phyloP scores from a whole-genome alignment of 148 eudicot species.

The Rhododendron griersonianum region DNA sequence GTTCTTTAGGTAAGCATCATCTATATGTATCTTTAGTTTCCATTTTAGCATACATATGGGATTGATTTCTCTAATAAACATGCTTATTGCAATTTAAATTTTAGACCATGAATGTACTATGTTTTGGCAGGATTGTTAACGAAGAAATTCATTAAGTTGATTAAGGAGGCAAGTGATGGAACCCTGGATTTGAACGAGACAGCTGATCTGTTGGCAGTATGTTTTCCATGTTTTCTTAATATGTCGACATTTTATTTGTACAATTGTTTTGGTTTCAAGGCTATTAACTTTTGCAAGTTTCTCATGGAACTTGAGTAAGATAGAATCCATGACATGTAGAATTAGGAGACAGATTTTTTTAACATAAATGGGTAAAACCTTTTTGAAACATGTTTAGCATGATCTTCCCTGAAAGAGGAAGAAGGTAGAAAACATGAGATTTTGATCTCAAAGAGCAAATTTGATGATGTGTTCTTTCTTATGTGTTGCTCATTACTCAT shows the following conservation, averaged over 20 bases:
- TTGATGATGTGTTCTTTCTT: background rate
- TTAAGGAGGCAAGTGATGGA: constrained; percentile 34
- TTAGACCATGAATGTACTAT: constrained; percentile 9
- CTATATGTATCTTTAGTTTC: background rate
- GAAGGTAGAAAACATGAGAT: background rate
- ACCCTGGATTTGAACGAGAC: constrained; percentile 37
- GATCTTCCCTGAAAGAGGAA: background rate
- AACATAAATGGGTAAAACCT: background rate
- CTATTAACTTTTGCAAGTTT: background rate
- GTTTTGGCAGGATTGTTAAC: constrained; percentile 40
- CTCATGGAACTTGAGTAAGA: background rate
- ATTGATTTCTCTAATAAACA: background rate
- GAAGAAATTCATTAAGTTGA: constrained; percentile 36
- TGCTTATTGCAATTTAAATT: background rate
- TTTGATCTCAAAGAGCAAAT: background rate
- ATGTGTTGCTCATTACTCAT: background rate
- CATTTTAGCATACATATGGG: background rate
- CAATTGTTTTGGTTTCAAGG: background rate
- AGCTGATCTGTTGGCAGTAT: constrained; percentile 36
- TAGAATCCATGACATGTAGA: background rate
- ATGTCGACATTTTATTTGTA: background rate
- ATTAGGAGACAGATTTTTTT: background rate
- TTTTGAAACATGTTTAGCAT: background rate
- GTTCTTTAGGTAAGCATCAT: constrained; percentile 41
- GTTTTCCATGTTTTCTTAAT: constrained; percentile 5